Evolutionary conservation across 2,329 filamentous ascomycete genomes (phyloP).

Genomic region (Metarhizium guizhouense): DNA sequence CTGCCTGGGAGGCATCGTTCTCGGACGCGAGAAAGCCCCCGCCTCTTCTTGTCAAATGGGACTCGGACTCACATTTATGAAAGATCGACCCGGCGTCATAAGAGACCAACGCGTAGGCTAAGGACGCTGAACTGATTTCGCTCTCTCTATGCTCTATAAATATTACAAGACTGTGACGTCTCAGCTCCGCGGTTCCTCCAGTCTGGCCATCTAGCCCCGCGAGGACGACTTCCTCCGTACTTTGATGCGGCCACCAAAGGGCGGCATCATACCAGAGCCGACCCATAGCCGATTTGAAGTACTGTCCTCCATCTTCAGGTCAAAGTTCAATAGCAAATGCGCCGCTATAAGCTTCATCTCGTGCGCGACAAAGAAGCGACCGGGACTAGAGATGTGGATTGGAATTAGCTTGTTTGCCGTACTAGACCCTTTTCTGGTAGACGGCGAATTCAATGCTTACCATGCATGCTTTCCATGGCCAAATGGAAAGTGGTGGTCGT

Average conservation of each 20-base stretch:
- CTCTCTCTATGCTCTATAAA: no score
- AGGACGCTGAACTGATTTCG: no score
- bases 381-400: constrained; percentile 25
- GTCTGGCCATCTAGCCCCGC: background rate
- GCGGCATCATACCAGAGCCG: background rate
- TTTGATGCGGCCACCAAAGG: background rate
- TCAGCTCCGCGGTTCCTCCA: no score
- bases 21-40: no score
- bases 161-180: no score
- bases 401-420: background rate
- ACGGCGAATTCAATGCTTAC: constrained; percentile 9
- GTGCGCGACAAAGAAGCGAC: constrained; percentile 46
- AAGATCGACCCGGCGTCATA: no score
- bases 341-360: constrained; percentile 47
- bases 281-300: background rate
- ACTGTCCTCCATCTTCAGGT: constrained; percentile 28
- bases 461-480: constrained; percentile 48
- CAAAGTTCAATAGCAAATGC: constrained; percentile 42
- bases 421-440: background rate
- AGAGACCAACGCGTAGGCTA: no score
- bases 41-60: no score
- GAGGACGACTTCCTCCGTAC: background rate
- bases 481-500: constrained; percentile 41
- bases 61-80: no score
- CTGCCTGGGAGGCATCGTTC: no score